These are phyloP conservation scores for Aspergillus cejpii DNA, from an alignment of 2,329 filamentous ascomycete species.

Conservation along the genomic window DNA sequence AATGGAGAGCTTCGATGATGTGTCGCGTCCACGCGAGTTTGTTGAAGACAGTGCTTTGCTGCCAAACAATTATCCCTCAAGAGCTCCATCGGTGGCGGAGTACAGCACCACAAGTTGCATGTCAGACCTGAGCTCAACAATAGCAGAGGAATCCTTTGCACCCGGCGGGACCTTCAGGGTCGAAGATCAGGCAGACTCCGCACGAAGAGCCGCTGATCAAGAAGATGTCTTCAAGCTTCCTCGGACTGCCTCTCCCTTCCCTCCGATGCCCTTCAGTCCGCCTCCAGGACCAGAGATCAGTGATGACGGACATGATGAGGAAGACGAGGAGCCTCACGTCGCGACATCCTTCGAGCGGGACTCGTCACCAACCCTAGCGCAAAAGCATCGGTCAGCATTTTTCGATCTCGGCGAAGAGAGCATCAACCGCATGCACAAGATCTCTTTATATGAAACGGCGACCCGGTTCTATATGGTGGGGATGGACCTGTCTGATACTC, in stretches of 20 bases:
- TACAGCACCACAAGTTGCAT: slow-evolving; percentile 11
- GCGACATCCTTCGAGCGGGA: slow-evolving; percentile 43
- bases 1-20: slow-evolving; percentile 40
- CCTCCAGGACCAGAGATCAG: slow-evolving; percentile 26
- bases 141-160: slow-evolving; percentile 10
- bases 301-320: slow-evolving; percentile 33
- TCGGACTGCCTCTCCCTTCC: slow-evolving; percentile 22
- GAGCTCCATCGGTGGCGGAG: slow-evolving; percentile 15
- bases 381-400: slow-evolving; percentile 33
- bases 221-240: slow-evolving; percentile 15
- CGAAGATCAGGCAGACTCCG: slow-evolving; percentile 11
- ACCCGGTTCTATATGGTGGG: slow-evolving; percentile 92
- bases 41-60: slow-evolving; percentile 17
- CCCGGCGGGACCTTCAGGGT: slow-evolving; percentile 12
- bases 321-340: slow-evolving; percentile 41
- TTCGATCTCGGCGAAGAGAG: slow-evolving; percentile 41
- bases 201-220: slow-evolving; percentile 11
- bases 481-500: slow-evolving; percentile 78
- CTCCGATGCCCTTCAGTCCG: slow-evolving; percentile 27
- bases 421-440: slow-evolving; percentile 75
- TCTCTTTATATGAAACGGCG: slow-evolving; percentile 93
- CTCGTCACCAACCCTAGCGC: slow-evolving; percentile 34
- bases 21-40: slow-evolving; percentile 23
- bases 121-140: slow-evolving; percentile 5
- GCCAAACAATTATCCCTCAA: slow-evolving; percentile 17